Evolutionary conservation across 1,284 basidiomycete genomes (phyloP).

Genomic region (Rhodotorula sp.): DNA sequence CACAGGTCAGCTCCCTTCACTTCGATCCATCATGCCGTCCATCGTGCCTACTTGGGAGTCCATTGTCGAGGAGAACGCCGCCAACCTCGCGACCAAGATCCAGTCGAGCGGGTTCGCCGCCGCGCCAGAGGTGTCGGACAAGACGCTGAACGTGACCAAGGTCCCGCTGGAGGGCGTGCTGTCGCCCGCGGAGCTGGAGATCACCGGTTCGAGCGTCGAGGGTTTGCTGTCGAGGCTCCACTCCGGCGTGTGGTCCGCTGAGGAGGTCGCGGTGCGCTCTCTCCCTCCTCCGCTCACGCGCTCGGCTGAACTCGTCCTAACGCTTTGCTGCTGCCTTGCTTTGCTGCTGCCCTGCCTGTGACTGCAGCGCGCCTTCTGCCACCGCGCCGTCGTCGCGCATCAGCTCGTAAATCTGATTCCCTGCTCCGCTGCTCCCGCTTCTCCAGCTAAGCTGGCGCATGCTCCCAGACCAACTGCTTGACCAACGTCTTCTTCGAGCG

Average conservation of each 20-base stretch:
- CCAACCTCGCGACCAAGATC: slow-evolving; percentile 13
- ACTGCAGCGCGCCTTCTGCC: slow-evolving; percentile 45
- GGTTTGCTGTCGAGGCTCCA: slow-evolving; percentile 48
- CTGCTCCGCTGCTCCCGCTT: background rate
- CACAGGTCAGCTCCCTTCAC: too few relatives aligned
- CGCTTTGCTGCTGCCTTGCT: background rate
- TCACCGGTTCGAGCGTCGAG: slow-evolving; percentile 59
- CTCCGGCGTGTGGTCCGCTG: slow-evolving; percentile 41
- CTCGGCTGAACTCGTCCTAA: background rate
- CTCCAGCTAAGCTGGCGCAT: background rate
- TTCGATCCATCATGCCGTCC: background rate
- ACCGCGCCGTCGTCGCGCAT: slow-evolving; percentile 50
- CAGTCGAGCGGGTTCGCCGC: background rate
- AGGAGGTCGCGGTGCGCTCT: slow-evolving; percentile 46
- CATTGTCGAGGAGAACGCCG: slow-evolving; percentile 59
- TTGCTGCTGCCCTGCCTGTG: background rate
- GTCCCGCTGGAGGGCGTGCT: slow-evolving; percentile 60
- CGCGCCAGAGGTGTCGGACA: background rate
- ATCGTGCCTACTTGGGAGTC: slow-evolving; percentile 56
- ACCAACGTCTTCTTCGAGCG: slow-evolving; percentile 68
- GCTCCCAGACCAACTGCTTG: slow-evolving; percentile 63
- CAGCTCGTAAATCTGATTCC: slow-evolving; percentile 51
- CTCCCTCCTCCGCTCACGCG: background rate
- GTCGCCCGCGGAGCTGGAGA: slow-evolving; percentile 63
- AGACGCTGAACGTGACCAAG: slow-evolving; percentile 10